Base-by-base conservation (phyloP, 352 stramenopile species). In the Phytophthora pseudosyringae region DNA sequence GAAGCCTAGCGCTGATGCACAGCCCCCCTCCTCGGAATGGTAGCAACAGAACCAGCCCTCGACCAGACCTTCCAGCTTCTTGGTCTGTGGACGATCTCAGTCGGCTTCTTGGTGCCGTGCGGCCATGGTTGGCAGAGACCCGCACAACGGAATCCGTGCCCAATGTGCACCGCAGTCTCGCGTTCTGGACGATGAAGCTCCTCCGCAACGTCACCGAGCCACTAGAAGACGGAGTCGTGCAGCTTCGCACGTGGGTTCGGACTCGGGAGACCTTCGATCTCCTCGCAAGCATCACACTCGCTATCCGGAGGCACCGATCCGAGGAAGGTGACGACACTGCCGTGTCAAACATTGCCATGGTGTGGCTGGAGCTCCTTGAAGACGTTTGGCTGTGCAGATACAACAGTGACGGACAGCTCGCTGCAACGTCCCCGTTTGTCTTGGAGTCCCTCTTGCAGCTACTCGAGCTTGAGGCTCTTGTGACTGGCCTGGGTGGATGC, bases 101-200 rank as follows among this genome's bases (percentile, higher is more conserved):
- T 6, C 15, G 57, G 9, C 18, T 76, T 10, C 36, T 75, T 9
- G 40, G 26, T 4, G 33, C 41, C 3, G 41, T 69, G 33, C 64
- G 32, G 4, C 64, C 64, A 3, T 69, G 64, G 64, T 10, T 67
- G 39, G 9, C 12, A 40, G 28, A 13, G 12, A 53, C 5, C 38
- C 47, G 32, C 12, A 35, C 12, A 50, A 35, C n/a, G n/a, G 18
- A 21, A 21, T 8, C 48, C 6, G 40, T 57, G 8, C 29, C 13
- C 21, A 50, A 16, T 33, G 8, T 8, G 15, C 18, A 60, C 26
- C 29, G 18, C 11, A 61, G 53, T 41, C 43, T 78, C n/a, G 32
- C 35, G 0, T 69, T 72, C 13, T 83, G 75, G 69, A 59, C 44
- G 38, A 45, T 83, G 9, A 74, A 74, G 44, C 52, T 83, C 4